phyloP scores from a whole-genome alignment of 768 basidiomycete genomes.

The Tremella fuciformis region DNA sequence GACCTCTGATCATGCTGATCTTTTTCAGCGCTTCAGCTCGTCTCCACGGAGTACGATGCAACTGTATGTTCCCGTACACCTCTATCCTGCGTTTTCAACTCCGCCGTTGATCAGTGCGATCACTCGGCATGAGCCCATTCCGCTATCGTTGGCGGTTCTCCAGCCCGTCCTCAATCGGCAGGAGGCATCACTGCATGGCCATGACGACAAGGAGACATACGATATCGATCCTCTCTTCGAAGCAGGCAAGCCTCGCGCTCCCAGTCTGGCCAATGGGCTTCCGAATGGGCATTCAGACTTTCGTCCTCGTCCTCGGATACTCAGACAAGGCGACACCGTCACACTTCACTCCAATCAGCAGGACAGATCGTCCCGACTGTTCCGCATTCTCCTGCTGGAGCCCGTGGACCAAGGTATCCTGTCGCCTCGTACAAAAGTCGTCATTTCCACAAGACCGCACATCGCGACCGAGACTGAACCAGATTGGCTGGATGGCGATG shows the following conservation, averaged over 20 bases:
- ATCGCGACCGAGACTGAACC: background rate
- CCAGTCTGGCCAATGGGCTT: background rate
- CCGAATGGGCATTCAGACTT: background rate
- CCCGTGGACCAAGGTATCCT: constrained; percentile 72
- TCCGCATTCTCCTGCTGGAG: constrained; percentile 61
- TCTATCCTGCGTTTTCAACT: constrained; percentile 24
- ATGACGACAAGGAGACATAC: background rate
- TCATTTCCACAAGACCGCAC: constrained; percentile 53
- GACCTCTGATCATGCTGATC: background rate
- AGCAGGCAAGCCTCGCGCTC: constrained; percentile 19
- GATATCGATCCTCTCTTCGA: constrained; percentile 14
- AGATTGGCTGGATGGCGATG: constrained; percentile 12
- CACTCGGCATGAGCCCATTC: constrained; percentile 26
- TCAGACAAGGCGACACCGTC: constrained; percentile 28
- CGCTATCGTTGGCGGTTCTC: constrained; percentile 24
- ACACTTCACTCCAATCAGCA: background rate
- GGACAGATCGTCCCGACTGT: background rate
- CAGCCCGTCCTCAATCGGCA: constrained; percentile 21
- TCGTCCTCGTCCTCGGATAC: constrained; percentile 11
- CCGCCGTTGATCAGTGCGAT: constrained; percentile 17
- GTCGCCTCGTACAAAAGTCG: constrained; percentile 58
- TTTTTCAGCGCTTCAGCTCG: background rate
- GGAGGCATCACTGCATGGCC: background rate
- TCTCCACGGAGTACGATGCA: background rate
- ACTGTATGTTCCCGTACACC: constrained; percentile 28